Evolutionary conservation across 75 land plant species (phyloP), one percentile per base, ranked within the genome.

Genomic region (Picea sitchensis): DNA sequence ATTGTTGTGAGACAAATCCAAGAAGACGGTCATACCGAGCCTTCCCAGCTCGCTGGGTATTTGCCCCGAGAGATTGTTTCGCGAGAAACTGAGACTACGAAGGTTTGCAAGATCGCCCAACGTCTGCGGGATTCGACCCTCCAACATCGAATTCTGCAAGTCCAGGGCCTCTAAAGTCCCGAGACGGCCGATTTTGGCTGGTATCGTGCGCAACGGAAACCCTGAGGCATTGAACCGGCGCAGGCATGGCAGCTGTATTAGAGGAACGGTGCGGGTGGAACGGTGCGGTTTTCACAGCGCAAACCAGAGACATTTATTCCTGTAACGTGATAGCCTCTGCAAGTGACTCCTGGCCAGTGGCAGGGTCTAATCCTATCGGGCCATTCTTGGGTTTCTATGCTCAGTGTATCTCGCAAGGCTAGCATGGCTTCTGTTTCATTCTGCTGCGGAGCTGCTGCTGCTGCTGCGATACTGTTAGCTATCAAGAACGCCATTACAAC

Each of bases 61-160:
- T 3, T 38, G 4, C 1, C 93, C 96, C 0, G 41, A 1, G 14
- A 90, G 63, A 3, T 81, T 85, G 7, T 83, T 44, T 14, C 63
- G 74, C 38, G 91, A 86, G 0, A 91, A 78, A 36, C 86, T 85
- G 21, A 91, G 89, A 3, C 20, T 23, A 1, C 8, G 31, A 62
- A 83, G 69, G 17, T 38, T 30, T 81, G 0, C 14, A 20, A 75
- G 44, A 14, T 64, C 36, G 51, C 31, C 59, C 63, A 93, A 63
- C 3, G 59, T 41, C 5, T 59, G 69, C 4, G 92, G 89, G 12
- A 90, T 17, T 3, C 57, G 12, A 3, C 92, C 96, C 0, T 21
- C 2, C 12, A 88, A 61, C 3, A 79, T 85, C 17, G 82, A 34
- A 12, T 64, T 76, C 30, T 90, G 86, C 1, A 91, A 78, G 36